phyloP scores from a whole-genome alignment of 2,329 filamentous ascomycete species.

The Alternaria solani region DNA sequence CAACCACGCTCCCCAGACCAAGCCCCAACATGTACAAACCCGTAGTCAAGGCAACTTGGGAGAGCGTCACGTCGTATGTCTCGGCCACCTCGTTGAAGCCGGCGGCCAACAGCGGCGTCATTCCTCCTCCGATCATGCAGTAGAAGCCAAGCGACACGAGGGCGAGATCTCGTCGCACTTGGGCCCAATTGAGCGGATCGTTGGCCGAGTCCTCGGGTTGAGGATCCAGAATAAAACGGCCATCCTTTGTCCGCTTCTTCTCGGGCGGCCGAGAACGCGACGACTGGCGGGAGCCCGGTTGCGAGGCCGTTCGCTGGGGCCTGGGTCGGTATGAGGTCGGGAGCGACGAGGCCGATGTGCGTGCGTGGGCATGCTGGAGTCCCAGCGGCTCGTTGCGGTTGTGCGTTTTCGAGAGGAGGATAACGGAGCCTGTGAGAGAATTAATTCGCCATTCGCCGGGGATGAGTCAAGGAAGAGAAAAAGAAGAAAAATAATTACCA shows the following conservation, averaged over 20 bases:
- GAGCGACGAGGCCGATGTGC: constrained; percentile 64
- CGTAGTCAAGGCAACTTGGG: constrained; percentile 83
- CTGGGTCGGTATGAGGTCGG: constrained; percentile 39
- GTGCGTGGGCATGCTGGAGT: constrained; percentile 68
- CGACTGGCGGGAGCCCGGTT: constrained; percentile 32
- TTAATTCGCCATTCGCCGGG: neutral
- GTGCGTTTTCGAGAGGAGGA: constrained; percentile 64
- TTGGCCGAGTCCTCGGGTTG: constrained; percentile 92
- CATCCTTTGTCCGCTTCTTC: constrained; percentile 81
- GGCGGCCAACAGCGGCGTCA: constrained; percentile 88
- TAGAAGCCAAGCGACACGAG: constrained; percentile 87
- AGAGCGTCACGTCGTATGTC: constrained; percentile 70
- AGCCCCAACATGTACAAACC: constrained; percentile 95
- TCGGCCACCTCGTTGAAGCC: constrained; percentile 83
- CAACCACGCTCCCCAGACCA: constrained; percentile 82
- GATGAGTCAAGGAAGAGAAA: neutral
- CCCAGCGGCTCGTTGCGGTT: constrained; percentile 70
- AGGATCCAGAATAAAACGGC: constrained; percentile 85
- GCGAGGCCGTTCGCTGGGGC: constrained; percentile 17
- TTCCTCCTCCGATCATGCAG: constrained; percentile 91
- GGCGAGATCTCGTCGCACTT: constrained; percentile 80
- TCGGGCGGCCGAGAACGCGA: constrained; percentile 40
- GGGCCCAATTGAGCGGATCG: constrained; percentile 91
- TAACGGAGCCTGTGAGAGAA: constrained; percentile 62
- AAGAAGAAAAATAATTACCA: constrained; percentile 60